Evolutionary conservation across 2,329 filamentous ascomycete species (phyloP), one percentile per base, ranked within the genome.

Genomic region (Dryadomyces sulphureus): DNA sequence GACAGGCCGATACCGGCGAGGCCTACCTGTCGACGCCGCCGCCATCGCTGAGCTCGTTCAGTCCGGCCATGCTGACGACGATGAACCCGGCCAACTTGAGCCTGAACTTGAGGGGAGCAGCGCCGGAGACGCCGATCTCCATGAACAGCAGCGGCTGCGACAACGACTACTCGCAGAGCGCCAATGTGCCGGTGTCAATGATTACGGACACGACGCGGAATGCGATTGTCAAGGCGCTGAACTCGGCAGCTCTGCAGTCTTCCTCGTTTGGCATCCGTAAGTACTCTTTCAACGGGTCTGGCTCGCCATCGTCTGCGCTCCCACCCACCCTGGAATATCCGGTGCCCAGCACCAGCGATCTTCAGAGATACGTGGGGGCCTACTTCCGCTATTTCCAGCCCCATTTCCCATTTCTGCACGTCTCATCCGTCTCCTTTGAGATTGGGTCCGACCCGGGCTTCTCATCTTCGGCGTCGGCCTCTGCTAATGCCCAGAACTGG

Each of bases 371-470:
- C 62, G 84, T 95, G 51, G 79, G 80, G 53, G 83, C 89, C 49
- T 96, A 95, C 64, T 79, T 96, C 56, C 79, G 80, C 53, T 94
- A 86, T 61, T 94, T 94, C 62, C 89, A 95, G 59, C 90, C 90
- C 20, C 90, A 96, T 60, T 65, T 94, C 50, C 90, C 92, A n/a
- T 94, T 96, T 62, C 69, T 94, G 50, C 90, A 96, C 63, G 77
- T 94, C 54, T 81, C 89, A 45, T 94, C 90, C 16, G 70, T 96
- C 52, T 88, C 88, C 38, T 95, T 96, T 65, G 87, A 94, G 57
- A 76, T 84, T 44, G 74, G 46, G 4, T 32, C 49, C 20, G 32
- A 21, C n/a, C 7, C 16, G 21, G 20, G 9, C 3, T 21, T 19
- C n/a, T 17, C 24, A 16, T 44, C 45, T 12, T 16, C 41, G n/a